Evolutionary conservation across 495 filamentous ascomycete genomes (phyloP).

Genomic region (Neurospora sp.): DNA sequence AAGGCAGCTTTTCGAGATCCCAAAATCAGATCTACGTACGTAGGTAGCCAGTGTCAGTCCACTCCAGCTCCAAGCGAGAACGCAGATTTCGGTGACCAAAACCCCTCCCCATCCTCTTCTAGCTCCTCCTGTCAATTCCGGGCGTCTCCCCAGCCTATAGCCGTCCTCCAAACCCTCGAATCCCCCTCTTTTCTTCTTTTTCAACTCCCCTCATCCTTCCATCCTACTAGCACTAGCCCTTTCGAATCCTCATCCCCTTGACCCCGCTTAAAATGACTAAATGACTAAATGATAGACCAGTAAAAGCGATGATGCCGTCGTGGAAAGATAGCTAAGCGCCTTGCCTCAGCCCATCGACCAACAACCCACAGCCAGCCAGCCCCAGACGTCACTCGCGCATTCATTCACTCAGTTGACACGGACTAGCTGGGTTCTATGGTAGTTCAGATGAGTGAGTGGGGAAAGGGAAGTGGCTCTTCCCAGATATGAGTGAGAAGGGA

Average conservation of each 20-base stretch:
- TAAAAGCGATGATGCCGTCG: neutral
- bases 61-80: neutral
- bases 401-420: neutral
- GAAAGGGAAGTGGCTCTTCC: neutral
- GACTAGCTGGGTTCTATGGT: no score
- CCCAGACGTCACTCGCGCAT: neutral
- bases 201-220: no score
- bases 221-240: no score
- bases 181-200: neutral
- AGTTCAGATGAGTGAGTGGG: neutral
- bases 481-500: neutral
- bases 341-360: neutral
- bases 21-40: neutral
- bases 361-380: neutral
- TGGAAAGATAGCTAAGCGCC: neutral
- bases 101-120: no score
- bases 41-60: neutral
- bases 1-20: neutral
- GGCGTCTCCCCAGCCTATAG: neutral
- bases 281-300: neutral
- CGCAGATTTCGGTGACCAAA: neutral
- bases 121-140: neutral
- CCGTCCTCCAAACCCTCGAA: neutral
- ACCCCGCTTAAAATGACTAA: neutral
- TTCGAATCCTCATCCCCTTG: no score